Evolutionary conservation across 495 filamentous ascomycete genomes (phyloP).

Genomic region (Xylaria palmicola): DNA sequence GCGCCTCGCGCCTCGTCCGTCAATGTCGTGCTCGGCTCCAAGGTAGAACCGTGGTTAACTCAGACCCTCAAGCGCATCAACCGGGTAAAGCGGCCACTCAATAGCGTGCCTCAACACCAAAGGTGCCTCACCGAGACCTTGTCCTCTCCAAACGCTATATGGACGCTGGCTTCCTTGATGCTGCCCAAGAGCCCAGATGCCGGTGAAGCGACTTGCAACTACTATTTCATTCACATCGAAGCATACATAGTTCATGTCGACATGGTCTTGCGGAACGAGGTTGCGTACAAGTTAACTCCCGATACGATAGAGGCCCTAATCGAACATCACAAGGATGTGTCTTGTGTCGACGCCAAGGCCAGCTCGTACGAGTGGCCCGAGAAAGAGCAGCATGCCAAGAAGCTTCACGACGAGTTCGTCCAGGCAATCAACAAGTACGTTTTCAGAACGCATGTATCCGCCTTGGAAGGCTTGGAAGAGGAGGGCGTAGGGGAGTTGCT

Average conservation of each 20-base stretch:
- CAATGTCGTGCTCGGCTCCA: constrained; percentile 89
- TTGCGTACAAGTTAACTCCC: constrained; percentile 97
- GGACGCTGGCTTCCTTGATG: constrained; percentile 93
- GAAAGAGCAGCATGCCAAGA: constrained; percentile 95
- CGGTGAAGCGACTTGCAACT: constrained; percentile 91
- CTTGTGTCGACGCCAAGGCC: constrained; percentile 86
- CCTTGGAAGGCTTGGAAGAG: constrained; percentile 94
- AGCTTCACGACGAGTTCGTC: constrained; percentile 94
- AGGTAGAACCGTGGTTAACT: constrained; percentile 97
- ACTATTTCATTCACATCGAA: constrained; percentile 91
- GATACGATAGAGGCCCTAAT: constrained; percentile 94
- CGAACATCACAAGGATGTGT: constrained; percentile 96
- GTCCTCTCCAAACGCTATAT: constrained; percentile 88
- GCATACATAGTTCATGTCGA: constrained; percentile 99
- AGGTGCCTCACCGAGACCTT: constrained; percentile 96
- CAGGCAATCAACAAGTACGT: constrained; percentile 98
- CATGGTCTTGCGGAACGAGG: constrained; percentile 96
- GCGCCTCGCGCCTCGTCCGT: constrained; percentile 87
- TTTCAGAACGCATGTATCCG: constrained; percentile 84
- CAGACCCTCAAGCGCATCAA: constrained; percentile 96
- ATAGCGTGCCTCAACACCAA: constrained; percentile 95
- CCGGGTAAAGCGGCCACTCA: constrained; percentile 94
- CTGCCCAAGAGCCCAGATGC: constrained; percentile 86
- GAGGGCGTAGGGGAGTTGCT: constrained; percentile 94
- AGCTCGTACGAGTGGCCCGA: constrained; percentile 95